A percentile compares a stretch with the other conserved stretches of the same genome.
Evolutionary conservation across 2,329 filamentous ascomycete genomes (phyloP).

Genomic region (Verticillium isaacii): DNA sequence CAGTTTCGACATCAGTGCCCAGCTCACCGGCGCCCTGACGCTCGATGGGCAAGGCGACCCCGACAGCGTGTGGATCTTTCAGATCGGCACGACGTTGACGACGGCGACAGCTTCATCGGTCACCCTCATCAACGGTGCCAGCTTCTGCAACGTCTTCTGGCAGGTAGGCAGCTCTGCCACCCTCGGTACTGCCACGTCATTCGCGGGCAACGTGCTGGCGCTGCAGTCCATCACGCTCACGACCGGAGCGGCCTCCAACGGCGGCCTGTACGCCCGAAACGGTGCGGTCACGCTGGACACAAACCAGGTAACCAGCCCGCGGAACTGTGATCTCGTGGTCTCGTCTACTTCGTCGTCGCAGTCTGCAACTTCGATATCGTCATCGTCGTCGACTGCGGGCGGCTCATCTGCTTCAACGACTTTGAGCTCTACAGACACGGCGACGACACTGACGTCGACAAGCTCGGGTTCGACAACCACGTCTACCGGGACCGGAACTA

Average conservation of each 20-base stretch:
- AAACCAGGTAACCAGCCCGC: background rate
- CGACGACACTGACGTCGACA: too few relatives aligned
- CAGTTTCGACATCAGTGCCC: background rate
- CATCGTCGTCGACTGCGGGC: too few relatives aligned
- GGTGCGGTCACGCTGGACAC: constrained; percentile 1
- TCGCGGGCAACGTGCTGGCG: background rate
- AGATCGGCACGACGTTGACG: background rate
- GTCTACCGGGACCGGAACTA: too few relatives aligned
- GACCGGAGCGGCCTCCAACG: background rate
- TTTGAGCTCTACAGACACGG: too few relatives aligned
- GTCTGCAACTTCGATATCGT: too few relatives aligned
- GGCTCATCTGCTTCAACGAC: too few relatives aligned
- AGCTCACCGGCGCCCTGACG: background rate
- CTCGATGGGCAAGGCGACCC: background rate
- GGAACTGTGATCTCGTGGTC: too few relatives aligned
- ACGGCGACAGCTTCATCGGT: background rate
- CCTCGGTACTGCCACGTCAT: background rate
- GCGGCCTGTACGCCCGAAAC: background rate
- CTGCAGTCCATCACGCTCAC: background rate
- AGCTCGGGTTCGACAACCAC: too few relatives aligned
- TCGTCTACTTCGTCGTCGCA: too few relatives aligned
- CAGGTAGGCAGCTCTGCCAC: constrained; percentile 1
- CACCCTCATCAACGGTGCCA: background rate
- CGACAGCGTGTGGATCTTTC: background rate
- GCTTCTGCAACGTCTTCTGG: constrained; percentile 1